Conservation (phyloP, 2,329 filamentous ascomycete species). For the Neonectria neomacrospora region DNA sequence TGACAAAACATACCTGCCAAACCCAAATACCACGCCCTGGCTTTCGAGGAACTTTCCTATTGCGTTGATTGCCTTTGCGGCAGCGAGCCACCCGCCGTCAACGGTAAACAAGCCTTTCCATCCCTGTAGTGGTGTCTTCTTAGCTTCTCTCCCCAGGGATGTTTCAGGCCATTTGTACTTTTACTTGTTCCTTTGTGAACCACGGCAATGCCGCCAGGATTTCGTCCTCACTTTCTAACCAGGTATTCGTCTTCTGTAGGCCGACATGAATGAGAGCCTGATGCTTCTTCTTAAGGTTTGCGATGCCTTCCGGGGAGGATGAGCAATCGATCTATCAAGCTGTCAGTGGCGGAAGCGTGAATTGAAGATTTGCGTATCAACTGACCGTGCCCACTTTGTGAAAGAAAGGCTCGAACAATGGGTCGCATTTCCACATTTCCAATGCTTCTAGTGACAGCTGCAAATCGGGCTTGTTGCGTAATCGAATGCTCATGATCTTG, state of each 20-base stretch:
- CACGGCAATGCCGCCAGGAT: constrained; percentile 10
- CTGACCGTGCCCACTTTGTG: constrained; percentile 23
- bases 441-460: constrained; percentile 16
- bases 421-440: constrained; percentile 20
- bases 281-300: not conserved
- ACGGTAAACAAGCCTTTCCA: constrained; percentile 11
- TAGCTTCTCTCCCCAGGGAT: not conserved
- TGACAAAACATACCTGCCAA: constrained; percentile 9
- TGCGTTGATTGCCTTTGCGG: constrained; percentile 18
- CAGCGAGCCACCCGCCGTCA: constrained; percentile 21
- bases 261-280: not conserved
- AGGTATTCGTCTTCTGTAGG: constrained; percentile 12
- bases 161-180: not conserved
- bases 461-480: constrained; percentile 12
- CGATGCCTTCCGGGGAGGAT: constrained; percentile 12
- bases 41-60: constrained; percentile 13
- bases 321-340: constrained; percentile 10
- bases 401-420: constrained; percentile 19
- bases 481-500: constrained; percentile 23
- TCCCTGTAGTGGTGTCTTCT: constrained; percentile 8
- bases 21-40: constrained; percentile 20
- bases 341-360: not conserved
- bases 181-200: constrained; percentile 16
- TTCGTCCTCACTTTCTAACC: constrained; percentile 13
- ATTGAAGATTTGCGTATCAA: not conserved